These are phyloP conservation scores for Ehretia macrophylla DNA, from an alignment of 257 asterid genomes.

Conservation along the genomic window DNA sequence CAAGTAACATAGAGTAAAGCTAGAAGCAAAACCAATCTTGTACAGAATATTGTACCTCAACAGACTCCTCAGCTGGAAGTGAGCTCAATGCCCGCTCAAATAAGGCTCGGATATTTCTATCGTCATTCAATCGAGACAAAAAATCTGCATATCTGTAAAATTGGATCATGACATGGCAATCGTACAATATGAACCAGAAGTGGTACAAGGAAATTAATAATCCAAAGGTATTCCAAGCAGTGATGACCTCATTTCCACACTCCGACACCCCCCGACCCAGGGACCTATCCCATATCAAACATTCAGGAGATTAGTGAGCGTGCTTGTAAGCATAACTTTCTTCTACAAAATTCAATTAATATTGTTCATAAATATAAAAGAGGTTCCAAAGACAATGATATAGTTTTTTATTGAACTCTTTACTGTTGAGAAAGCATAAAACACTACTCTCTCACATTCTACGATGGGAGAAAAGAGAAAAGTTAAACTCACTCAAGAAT, in stretches of 20 bases:
- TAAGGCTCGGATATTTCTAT: conserved; percentile 91
- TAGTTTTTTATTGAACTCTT: background rate
- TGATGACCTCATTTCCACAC: background rate
- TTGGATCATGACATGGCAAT: conserved; percentile 10
- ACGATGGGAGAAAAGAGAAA: conserved; percentile 10
- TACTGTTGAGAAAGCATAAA: background rate
- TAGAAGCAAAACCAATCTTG: too few species aligned
- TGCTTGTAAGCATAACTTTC: background rate
- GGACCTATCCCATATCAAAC: too few species aligned
- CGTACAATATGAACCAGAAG: background rate
- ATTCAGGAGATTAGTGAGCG: background rate
- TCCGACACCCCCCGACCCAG: background rate
- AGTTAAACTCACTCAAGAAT: conserved; percentile 80
- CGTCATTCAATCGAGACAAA: conserved; percentile 87
- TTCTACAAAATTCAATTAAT: background rate
- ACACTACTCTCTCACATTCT: background rate
- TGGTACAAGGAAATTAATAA: background rate
- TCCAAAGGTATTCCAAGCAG: background rate
- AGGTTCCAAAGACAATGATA: background rate
- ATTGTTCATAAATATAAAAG: background rate
- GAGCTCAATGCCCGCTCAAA: conserved; percentile 95
- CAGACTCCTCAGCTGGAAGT: conserved; percentile 88
- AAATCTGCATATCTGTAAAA: conserved; percentile 92
- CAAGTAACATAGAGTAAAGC: too few species aligned
- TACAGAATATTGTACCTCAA: conserved; percentile 52